A percentile compares a stretch with the other conserved stretches of the same genome.
Evolutionary conservation across 176 grass and related monocot genomes (phyloP).

Genomic region (Oryza brachyantha): DNA sequence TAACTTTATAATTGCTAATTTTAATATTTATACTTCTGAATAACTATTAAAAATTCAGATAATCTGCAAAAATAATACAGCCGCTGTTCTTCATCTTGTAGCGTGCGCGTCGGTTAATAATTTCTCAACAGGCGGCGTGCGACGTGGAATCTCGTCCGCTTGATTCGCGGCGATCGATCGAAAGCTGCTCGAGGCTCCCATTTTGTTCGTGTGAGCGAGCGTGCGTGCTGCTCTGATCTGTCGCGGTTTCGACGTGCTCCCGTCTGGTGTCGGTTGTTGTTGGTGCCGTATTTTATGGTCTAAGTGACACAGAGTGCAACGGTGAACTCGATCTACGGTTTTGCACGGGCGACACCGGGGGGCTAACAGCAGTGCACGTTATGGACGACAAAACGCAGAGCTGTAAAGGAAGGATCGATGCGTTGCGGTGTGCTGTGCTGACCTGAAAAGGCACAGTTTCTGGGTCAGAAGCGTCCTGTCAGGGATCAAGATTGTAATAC

Average conservation of each 20-base stretch:
- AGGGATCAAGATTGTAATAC: background rate
- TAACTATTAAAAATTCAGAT: too few species aligned
- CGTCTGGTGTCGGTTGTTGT: background rate
- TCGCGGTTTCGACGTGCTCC: background rate
- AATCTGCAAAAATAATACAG: too few species aligned
- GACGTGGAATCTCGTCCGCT: slow-evolving; percentile 35
- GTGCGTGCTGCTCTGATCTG: background rate
- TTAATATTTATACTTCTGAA: too few species aligned
- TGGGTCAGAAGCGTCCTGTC: background rate
- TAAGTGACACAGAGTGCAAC: background rate
- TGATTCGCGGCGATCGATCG: background rate
- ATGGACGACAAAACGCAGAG: background rate
- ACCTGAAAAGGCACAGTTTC: background rate
- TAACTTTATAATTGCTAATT: too few species aligned
- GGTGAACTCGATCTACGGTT: background rate
- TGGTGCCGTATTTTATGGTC: background rate
- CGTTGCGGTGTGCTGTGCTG: background rate
- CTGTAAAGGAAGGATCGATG: background rate
- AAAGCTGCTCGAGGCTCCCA: background rate
- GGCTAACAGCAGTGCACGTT: background rate
- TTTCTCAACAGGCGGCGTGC: background rate
- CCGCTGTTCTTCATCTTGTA: background rate
- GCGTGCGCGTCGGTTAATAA: background rate
- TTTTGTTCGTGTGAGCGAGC: background rate
- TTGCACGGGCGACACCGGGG: background rate